Base-by-base conservation (phyloP, 2,329 filamentous ascomycete species). In the Fusarium begoniae region DNA sequence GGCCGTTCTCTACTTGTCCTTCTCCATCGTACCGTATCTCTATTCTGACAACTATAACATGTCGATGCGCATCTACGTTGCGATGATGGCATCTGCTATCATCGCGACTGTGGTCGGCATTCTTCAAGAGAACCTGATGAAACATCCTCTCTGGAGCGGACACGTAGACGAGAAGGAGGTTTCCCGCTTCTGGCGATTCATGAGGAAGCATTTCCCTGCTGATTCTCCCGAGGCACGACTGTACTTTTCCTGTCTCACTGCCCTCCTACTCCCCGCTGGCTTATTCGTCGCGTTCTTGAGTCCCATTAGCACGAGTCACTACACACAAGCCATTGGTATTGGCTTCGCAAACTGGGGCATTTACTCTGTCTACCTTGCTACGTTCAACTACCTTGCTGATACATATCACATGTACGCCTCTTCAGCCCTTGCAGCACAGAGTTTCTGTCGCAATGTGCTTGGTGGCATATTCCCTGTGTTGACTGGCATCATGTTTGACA, bases 351-450 rank as follows among this genome's bases (percentile, higher is more conserved):
- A 93, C 0, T 93, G 96, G 86, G 92, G 95, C 35, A 97, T 98
- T 73, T 96, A 94, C 81, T 92, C 90, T 45, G 90, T 98, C 41
- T 97, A 97, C 79, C 87, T 98, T 3, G 92, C 95, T 6, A 93
- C 94, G 0, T 98, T 98, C 84, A 98, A 98, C 80, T 98, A 97
- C 77, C 87, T 98, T 4, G 94, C 95, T 26, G 95, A 98, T 79
- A 92, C 92, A 3, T 98, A 98, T 81, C 92, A 95, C 79, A 87
- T 89, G 6, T 98, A 96, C 77, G 94, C 95, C 1, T 94, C 92
- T 44, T 96, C 93, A 2, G 95, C 95, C 0, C 85, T 98, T 11
- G 95, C 95, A 0, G 94, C 95, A 2, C 94, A 98, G 84, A 93
- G 90, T 22, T 97, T 94, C 80, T 96, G 94, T 77, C 90, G 95